phyloP scores from a whole-genome alignment of 768 basidiomycete species.

The Chalciporus chontae region DNA sequence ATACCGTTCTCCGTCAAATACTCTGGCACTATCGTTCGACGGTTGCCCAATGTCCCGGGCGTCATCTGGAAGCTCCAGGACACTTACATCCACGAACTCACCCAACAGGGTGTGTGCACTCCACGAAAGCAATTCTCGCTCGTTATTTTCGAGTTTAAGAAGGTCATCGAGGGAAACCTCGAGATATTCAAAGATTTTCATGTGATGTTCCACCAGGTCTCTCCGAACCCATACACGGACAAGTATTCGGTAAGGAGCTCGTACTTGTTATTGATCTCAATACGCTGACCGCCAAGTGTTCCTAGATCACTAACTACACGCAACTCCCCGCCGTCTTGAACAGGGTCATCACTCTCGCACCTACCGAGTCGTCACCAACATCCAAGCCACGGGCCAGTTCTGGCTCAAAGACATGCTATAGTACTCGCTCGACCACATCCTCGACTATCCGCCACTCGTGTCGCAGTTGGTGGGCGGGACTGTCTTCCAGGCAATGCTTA shows the following conservation, averaged over 20 bases:
- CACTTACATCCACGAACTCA: no score
- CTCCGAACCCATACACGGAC: no score
- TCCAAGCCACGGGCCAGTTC: constrained; percentile 44
- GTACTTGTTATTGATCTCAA: background rate
- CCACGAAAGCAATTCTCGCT: constrained; percentile 6
- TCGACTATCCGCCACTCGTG: constrained; percentile 39
- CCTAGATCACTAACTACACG: constrained; percentile 6
- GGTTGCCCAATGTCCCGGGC: no score
- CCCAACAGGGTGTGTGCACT: no score
- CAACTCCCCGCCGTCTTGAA: constrained; percentile 26
- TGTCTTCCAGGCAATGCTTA: constrained; percentile 57
- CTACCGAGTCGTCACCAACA: constrained; percentile 38
- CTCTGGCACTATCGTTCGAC: no score
- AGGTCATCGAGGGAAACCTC: constrained; percentile 20
- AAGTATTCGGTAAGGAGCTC: constrained; percentile 12
- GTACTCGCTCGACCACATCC: constrained; percentile 60
- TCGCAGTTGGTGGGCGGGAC: constrained; percentile 47
- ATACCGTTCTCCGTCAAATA: no score
- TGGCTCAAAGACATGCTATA: constrained; percentile 60
- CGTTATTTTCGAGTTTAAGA: constrained; percentile 19
- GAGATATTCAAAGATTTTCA: constrained; percentile 23
- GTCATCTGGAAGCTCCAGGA: no score
- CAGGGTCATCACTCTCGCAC: constrained; percentile 12
- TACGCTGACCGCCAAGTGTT: background rate
- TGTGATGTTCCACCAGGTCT: constrained; percentile 21